These are phyloP conservation scores for Kingdonia uniflora DNA, from an alignment of 164 flowering plant genomes.

Conservation along the genomic window DNA sequence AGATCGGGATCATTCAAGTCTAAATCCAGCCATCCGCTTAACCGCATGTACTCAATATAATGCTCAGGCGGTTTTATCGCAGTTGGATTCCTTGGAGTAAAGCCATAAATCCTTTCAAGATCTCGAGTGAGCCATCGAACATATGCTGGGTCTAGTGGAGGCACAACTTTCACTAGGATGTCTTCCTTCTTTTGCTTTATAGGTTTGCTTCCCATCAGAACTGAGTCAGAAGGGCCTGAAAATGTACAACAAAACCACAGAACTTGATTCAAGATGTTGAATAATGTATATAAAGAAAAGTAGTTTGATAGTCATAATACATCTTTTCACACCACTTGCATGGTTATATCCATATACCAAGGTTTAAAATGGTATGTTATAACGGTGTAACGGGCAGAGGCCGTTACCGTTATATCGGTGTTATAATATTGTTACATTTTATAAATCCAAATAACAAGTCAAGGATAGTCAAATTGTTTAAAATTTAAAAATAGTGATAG, in stretches of 20 bases:
- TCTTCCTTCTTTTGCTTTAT: constrained; percentile 22
- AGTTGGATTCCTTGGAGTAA: constrained; percentile 36
- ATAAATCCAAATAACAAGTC: too few relatives aligned
- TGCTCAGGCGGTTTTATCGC: constrained; percentile 75
- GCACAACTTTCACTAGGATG: constrained; percentile 42
- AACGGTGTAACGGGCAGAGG: too few relatives aligned
- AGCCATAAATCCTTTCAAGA: constrained; percentile 63
- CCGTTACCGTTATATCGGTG: too few relatives aligned
- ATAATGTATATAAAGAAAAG: too few relatives aligned
- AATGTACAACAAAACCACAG: background rate
- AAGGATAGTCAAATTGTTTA: too few relatives aligned
- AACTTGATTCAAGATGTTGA: background rate
- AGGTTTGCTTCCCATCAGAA: constrained; percentile 64
- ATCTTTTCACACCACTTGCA: too few relatives aligned
- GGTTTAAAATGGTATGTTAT: too few relatives aligned
- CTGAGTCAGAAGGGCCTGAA: background rate
- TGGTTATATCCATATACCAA: too few relatives aligned
- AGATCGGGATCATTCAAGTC: constrained; percentile 76
- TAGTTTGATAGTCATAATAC: too few relatives aligned
- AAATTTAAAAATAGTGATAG: too few relatives aligned
- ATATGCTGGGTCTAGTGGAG: constrained; percentile 57
- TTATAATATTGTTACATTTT: too few relatives aligned
- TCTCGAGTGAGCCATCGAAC: constrained; percentile 74
- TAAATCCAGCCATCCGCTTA: constrained; percentile 68
- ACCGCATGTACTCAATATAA: constrained; percentile 65